Evolutionary conservation across 2,329 filamentous ascomycete species (phyloP).

Genomic region (Ustulina deusta): DNA sequence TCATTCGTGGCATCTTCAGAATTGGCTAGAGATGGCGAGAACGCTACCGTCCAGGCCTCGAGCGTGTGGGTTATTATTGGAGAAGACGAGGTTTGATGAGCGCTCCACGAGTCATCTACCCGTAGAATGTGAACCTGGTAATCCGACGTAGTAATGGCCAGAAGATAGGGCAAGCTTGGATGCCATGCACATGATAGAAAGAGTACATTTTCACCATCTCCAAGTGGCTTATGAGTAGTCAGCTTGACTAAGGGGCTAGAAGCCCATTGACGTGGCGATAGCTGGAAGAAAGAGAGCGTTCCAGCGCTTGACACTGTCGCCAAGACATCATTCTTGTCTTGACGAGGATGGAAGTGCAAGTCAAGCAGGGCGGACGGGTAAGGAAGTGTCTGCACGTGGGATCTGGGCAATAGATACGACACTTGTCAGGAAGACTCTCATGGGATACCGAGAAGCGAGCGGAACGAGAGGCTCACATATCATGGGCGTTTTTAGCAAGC

Average conservation of each 20-base stretch:
- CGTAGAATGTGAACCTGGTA: conserved; percentile 71
- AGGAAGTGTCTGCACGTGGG: conserved; percentile 67
- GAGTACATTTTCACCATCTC: conserved; percentile 69
- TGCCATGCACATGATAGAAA: conserved; percentile 82
- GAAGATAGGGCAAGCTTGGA: conserved; percentile 63
- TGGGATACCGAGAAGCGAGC: conserved; percentile 21
- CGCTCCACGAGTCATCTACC: conserved; percentile 58
- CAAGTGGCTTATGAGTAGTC: conserved; percentile 59
- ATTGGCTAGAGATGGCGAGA: conserved; percentile 56
- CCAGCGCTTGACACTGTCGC: conserved; percentile 84
- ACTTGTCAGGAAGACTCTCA: conserved; percentile 33
- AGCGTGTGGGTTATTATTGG: conserved; percentile 65
- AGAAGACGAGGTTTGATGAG: conserved; percentile 51
- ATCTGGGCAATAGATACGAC: conserved; percentile 55
- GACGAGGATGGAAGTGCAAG: conserved; percentile 78
- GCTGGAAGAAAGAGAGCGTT: conserved; percentile 72
- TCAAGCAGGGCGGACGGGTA: conserved; percentile 84
- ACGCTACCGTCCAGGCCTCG: conserved; percentile 80
- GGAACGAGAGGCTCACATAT: conserved; percentile 63
- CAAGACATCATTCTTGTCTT: conserved; percentile 64
- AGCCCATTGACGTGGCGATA: conserved; percentile 48
- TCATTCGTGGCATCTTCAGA: conserved; percentile 11
- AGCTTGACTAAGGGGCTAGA: conserved; percentile 52
- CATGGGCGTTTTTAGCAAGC: conserved; percentile 57
- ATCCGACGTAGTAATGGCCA: conserved; percentile 79